Conservation (phyloP, 2,329 filamentous ascomycete species). For the Monosporascus sp. region DNA sequence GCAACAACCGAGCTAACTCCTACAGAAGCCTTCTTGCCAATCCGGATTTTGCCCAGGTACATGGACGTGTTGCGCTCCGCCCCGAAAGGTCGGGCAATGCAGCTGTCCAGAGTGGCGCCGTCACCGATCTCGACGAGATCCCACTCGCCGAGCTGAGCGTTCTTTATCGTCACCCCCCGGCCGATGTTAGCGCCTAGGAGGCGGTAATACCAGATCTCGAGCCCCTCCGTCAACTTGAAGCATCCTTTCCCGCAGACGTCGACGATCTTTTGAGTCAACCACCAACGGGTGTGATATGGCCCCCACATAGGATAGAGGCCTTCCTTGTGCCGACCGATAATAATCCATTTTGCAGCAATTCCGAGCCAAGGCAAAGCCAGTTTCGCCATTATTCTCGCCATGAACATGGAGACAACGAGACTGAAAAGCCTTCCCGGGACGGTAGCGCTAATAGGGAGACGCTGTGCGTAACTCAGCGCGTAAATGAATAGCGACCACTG, state of each 20-base stretch:
- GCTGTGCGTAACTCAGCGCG: conserved; percentile 35
- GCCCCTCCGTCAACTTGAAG: conserved; percentile 35
- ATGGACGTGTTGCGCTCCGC: conserved; percentile 53
- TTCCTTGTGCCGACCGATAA: conserved; percentile 47
- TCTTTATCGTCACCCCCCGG: conserved; percentile 41
- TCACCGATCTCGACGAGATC: conserved; percentile 52
- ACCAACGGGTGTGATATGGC: conserved; percentile 53
- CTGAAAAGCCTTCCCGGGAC: conserved; percentile 43
- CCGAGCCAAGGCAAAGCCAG: conserved; percentile 39
- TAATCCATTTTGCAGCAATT: conserved; percentile 49
- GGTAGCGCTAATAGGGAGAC: conserved; percentile 32
- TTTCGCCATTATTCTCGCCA: conserved; percentile 35
- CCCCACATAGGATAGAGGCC: conserved; percentile 58
- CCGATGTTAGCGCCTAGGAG: conserved; percentile 50
- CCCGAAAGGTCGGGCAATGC: conserved; percentile 47
- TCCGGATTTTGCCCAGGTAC: conserved; percentile 47
- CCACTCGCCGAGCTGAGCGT: conserved; percentile 46
- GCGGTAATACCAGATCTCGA: conserved; percentile 41
- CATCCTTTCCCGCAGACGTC: conserved; percentile 43
- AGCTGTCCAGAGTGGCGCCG: conserved; percentile 40
- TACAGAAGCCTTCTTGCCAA: conserved; percentile 42
- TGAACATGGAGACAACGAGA: conserved; percentile 38
- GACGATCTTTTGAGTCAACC: conserved; percentile 50
- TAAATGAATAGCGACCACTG: conserved; percentile 50
- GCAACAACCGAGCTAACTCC: conserved; percentile 46